phyloP scores from a whole-genome alignment of 345 rosid species.

The Gossypium mustelinum region DNA sequence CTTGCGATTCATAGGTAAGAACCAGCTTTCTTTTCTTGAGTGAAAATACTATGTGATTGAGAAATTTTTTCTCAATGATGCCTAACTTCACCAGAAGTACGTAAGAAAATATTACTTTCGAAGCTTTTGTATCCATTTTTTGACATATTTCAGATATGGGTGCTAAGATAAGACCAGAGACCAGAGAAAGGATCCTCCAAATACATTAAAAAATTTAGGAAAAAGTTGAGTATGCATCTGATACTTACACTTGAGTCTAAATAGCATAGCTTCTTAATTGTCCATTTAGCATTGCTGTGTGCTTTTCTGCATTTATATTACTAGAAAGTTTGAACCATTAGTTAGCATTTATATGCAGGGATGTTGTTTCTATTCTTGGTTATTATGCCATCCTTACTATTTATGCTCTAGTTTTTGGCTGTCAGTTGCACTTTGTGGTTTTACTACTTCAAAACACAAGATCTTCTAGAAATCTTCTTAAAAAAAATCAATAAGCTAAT shows the following conservation, averaged over 20 bases:
- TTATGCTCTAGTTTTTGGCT: too few relatives aligned
- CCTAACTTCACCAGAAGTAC: background rate
- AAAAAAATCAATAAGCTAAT: too few relatives aligned
- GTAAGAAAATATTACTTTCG: background rate
- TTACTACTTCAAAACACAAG: too few relatives aligned
- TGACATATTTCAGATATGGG: background rate
- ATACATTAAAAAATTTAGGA: background rate
- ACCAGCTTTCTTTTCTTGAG: background rate
- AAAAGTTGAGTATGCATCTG: background rate
- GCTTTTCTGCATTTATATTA: background rate
- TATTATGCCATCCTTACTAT: too few relatives aligned
- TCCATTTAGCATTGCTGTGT: background rate
- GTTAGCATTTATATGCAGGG: background rate
- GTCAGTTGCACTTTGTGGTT: too few relatives aligned
- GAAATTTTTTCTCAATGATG: background rate
- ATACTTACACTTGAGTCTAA: background rate
- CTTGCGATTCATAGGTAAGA: background rate
- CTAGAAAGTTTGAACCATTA: background rate
- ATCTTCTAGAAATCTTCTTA: too few relatives aligned
- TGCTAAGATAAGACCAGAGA: background rate
- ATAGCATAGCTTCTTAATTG: background rate
- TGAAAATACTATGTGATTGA: background rate
- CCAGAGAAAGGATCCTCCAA: background rate
- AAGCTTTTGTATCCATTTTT: background rate
- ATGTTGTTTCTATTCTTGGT: too few relatives aligned